A percentile compares a stretch with the other conserved stretches of the same genome.
Conservation (phyloP, 176 grass and related monocot genomes). For the Aegilops umbellulata region DNA sequence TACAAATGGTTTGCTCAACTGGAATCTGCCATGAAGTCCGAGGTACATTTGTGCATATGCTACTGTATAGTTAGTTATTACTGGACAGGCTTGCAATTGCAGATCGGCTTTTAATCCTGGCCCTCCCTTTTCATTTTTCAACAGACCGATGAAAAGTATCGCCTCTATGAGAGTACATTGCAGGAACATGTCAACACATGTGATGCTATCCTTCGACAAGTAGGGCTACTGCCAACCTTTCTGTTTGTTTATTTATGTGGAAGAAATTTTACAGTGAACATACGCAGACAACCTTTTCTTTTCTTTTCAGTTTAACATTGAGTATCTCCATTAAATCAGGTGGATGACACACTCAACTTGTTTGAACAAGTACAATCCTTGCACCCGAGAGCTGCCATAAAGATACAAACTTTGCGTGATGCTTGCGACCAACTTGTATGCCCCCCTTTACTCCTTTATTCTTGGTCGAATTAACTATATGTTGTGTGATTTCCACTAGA, state of each 20-base stretch:
- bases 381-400: conserved; percentile 76
- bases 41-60: conserved; percentile 46
- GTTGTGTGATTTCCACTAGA: no score
- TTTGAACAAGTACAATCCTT: conserved; percentile 85
- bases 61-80: neutral
- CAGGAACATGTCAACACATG: conserved; percentile 68
- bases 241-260: neutral
- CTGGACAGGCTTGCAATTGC: neutral
- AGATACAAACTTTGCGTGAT: conserved; percentile 88
- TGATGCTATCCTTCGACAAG: conserved; percentile 81
- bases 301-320: neutral
- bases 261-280: no score
- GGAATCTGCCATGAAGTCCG: conserved; percentile 91
- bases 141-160: conserved; percentile 88
- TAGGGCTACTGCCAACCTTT: conserved; percentile 22
- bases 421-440: conserved; percentile 90
- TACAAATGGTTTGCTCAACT: conserved; percentile 97
- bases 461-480: no score
- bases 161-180: conserved; percentile 66
- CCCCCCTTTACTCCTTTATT: no score
- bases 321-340: conserved; percentile 42
- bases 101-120: neutral
- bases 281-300: no score
- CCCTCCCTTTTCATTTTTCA: conserved; percentile 13
- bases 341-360: conserved; percentile 88